phyloP scores from a whole-genome alignment of 257 asterid genomes.

The Capsicum baccatum region DNA sequence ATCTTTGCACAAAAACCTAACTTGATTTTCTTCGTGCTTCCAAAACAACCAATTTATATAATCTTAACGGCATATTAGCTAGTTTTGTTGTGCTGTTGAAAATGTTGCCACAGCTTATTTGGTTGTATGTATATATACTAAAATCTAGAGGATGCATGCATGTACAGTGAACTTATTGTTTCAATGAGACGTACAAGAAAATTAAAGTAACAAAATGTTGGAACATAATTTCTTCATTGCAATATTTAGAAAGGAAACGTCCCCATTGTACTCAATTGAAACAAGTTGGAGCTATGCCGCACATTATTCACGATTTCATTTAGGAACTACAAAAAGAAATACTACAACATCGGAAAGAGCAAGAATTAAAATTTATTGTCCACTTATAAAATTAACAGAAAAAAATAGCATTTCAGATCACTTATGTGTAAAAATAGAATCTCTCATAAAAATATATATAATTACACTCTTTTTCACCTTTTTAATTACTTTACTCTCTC shows the following conservation, averaged over 20 bases:
- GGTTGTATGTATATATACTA: background rate
- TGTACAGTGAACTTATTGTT: no score
- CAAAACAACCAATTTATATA: background rate
- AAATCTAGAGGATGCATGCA: background rate
- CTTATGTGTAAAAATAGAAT: no score
- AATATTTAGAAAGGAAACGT: background rate
- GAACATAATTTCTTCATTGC: background rate
- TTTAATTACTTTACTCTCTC: no score
- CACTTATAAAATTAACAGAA: no score
- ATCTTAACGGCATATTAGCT: background rate
- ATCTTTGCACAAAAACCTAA: slow-evolving; percentile 4
- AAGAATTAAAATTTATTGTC: no score
- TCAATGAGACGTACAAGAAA: background rate
- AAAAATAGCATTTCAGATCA: no score
- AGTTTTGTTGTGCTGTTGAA: background rate
- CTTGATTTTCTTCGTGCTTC: background rate
- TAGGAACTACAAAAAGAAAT: background rate
- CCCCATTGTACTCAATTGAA: background rate
- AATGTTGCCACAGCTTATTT: background rate
- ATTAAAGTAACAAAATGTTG: background rate
- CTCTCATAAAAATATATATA: no score
- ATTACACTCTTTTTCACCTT: no score
- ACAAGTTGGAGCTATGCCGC: background rate
- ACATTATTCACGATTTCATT: background rate
- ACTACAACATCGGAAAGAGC: no score